Percentiles rank a stretch among this genome's conserved stretches.
Evolutionary conservation across 73 alveolate genomes (phyloP).

Genomic region (Tetrahymena thermophila): DNA sequence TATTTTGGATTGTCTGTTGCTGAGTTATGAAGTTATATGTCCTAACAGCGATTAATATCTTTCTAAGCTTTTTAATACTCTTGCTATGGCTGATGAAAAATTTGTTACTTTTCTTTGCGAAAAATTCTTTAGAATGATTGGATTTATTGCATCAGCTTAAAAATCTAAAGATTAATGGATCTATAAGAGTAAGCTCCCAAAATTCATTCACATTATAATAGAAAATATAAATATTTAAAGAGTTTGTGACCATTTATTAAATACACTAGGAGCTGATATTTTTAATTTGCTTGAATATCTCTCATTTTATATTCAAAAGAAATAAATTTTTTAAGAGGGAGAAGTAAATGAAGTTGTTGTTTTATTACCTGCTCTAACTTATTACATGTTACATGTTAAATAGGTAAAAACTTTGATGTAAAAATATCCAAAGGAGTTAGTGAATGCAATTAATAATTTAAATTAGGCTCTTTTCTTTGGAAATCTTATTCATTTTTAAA

Average conservation of each 20-base stretch:
- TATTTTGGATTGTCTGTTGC: background rate
- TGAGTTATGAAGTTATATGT: background rate
- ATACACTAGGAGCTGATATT: background rate
- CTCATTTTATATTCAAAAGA: background rate
- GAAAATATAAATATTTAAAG: background rate
- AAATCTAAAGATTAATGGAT: background rate
- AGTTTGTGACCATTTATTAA: background rate
- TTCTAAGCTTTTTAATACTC: background rate
- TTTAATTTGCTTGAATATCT: background rate
- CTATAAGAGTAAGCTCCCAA: background rate
- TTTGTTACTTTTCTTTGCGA: background rate
- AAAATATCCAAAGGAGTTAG: background rate
- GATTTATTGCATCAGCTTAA: background rate
- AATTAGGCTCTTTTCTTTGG: background rate
- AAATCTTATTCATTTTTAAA: no score
- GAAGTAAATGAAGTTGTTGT: background rate
- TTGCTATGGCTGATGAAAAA: background rate
- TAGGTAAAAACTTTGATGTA: background rate
- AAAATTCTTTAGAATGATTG: background rate
- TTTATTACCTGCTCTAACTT: background rate
- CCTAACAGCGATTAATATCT: no score
- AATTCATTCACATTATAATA: no score
- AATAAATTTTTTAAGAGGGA: no score
- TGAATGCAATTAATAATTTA: background rate
- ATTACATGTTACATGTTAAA: background rate